phyloP scores from a whole-genome alignment of 2,329 filamentous ascomycete genomes.

The Albophoma yamanashiensis region DNA sequence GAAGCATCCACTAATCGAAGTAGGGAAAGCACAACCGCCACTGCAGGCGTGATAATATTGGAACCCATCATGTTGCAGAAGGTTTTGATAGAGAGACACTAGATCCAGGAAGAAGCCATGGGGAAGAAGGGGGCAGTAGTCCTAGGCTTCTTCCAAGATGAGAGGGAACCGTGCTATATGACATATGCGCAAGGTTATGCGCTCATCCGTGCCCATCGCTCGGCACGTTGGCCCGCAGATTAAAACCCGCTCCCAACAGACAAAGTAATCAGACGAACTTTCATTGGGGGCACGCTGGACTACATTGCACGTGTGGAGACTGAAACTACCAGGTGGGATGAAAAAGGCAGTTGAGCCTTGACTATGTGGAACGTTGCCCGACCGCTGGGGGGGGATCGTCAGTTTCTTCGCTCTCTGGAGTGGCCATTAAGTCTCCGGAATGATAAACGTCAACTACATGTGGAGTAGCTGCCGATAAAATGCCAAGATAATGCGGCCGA shows the following conservation, averaged over 20 bases:
- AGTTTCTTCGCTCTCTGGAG: not conserved
- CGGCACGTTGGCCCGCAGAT: not conserved
- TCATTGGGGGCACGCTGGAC: not conserved
- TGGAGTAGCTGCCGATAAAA: not conserved
- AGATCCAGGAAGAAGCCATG: not conserved
- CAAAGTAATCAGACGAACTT: too few relatives aligned
- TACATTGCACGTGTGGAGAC: not conserved
- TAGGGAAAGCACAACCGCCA: not conserved
- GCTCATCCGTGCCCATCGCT: not conserved
- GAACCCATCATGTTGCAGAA: not conserved
- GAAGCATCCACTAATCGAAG: constrained; percentile 1
- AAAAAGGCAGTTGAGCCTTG: not conserved
- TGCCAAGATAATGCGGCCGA: not conserved
- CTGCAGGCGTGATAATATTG: not conserved
- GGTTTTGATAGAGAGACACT: not conserved
- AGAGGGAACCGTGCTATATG: not conserved
- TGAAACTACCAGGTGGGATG: not conserved
- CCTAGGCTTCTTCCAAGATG: not conserved
- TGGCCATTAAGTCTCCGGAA: not conserved
- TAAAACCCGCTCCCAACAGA: not conserved
- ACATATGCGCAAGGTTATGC: too few relatives aligned
- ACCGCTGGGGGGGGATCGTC: not conserved
- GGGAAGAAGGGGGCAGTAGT: not conserved
- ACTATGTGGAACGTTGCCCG: not conserved
- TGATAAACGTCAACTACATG: not conserved